These are phyloP conservation scores for Rhizopus microsporus DNA, from an alignment of 371 early-diverging fungal species.

Conservation along the genomic window DNA sequence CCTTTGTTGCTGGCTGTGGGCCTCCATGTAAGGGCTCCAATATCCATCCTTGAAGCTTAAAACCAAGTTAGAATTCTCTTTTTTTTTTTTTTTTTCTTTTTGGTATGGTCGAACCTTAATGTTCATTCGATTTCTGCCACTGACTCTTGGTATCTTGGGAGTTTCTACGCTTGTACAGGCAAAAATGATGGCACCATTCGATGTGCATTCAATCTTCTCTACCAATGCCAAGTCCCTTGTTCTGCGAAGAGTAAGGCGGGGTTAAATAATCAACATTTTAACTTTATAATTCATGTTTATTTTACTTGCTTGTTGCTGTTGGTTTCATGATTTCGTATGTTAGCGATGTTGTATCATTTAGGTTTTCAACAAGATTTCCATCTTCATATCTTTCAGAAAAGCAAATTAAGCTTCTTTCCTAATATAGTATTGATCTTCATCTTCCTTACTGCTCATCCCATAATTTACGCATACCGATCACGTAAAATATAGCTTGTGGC, in stretches of 20 bases:
- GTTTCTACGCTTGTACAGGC: conserved; percentile 70
- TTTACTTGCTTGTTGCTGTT: conserved; percentile 51
- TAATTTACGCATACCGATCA: conserved; percentile 65
- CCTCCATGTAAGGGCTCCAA: conserved; percentile 57
- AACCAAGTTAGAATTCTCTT: neutral
- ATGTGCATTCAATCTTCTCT: conserved; percentile 53
- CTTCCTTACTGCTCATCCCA: conserved; percentile 58
- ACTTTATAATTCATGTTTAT: neutral
- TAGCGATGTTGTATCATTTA: conserved; percentile 53
- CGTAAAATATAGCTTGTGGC: conserved; percentile 69
- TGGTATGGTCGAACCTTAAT: conserved; percentile 39
- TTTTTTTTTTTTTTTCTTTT: conserved; percentile 8
- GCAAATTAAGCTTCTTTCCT: neutral
- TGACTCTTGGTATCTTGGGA: conserved; percentile 60
- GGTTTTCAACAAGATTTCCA: conserved; percentile 55
- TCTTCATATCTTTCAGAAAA: conserved; percentile 48
- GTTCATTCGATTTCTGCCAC: conserved; percentile 59
- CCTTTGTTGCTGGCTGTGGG: conserved; percentile 54
- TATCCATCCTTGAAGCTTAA: conserved; percentile 66
- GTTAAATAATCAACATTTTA: conserved; percentile 2
- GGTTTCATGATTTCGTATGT: conserved; percentile 59
- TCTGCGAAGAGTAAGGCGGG: conserved; percentile 9
- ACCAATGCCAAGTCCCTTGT: conserved; percentile 45
- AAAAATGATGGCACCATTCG: conserved; percentile 56
- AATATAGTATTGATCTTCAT: neutral